phyloP scores from a whole-genome alignment of 2,329 filamentous ascomycete species.

The Myrmaecium sp. region DNA sequence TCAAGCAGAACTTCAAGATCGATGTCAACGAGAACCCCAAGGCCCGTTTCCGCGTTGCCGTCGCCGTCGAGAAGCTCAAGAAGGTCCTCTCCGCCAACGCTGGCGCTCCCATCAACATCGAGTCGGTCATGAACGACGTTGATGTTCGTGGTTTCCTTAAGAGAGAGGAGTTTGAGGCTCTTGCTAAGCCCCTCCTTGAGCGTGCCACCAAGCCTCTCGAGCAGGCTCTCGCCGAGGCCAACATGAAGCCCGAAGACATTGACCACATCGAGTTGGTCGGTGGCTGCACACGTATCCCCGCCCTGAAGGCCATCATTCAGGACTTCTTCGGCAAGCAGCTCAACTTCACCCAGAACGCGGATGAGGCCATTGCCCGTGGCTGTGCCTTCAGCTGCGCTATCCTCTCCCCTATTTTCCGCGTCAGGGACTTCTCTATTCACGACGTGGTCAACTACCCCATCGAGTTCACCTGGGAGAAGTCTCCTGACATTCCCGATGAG shows the following conservation, averaged over 20 bases:
- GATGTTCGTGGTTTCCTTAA: slow-evolving; percentile 82
- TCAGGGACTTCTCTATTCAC: slow-evolving; percentile 93
- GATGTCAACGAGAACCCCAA: slow-evolving; percentile 85
- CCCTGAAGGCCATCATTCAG: slow-evolving; percentile 79
- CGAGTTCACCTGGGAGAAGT: slow-evolving; percentile 98
- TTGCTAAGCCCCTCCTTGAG: slow-evolving; percentile 69
- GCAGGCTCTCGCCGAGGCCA: slow-evolving; percentile 85
- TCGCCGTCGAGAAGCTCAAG: slow-evolving; percentile 93
- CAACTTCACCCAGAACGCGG: slow-evolving; percentile 94
- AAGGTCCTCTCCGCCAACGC: slow-evolving; percentile 96
- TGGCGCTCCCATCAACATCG: slow-evolving; percentile 82
- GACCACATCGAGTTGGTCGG: slow-evolving; percentile 87
- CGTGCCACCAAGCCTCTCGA: slow-evolving; percentile 61
- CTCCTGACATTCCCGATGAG: slow-evolving; percentile 93
- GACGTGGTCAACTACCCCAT: slow-evolving; percentile 97
- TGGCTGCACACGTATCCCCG: slow-evolving; percentile 82
- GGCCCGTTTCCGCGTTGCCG: slow-evolving; percentile 70
- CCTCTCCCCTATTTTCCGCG: slow-evolving; percentile 91
- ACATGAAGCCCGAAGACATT: slow-evolving; percentile 80
- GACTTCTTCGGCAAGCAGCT: slow-evolving; percentile 83
- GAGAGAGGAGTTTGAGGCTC: slow-evolving; percentile 81
- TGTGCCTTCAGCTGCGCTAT: slow-evolving; percentile 97
- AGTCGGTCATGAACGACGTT: slow-evolving; percentile 96
- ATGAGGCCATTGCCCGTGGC: slow-evolving; percentile 89
- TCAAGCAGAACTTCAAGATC: slow-evolving; percentile 95